Evolutionary conservation across 768 basidiomycete genomes (phyloP).

Genomic region (Tylopilus balloui): DNA sequence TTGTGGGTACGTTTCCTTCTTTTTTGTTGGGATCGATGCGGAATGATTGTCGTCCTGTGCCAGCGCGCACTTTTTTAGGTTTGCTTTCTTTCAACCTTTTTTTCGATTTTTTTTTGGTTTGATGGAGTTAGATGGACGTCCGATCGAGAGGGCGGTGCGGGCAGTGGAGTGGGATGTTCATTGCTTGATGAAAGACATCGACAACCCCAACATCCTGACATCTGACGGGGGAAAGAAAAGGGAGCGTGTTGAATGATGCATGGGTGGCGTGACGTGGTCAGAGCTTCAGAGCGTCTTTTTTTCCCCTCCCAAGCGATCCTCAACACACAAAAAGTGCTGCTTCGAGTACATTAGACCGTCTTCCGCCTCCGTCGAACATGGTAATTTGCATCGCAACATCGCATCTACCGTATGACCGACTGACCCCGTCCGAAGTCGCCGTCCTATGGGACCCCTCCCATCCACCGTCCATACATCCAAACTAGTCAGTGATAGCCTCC

Average conservation of each 20-base stretch:
- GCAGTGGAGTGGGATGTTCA: neutral
- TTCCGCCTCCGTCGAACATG: no score
- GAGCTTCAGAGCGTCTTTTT: neutral
- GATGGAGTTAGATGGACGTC: constrained; percentile 4
- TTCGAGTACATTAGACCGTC: neutral
- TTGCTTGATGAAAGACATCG: neutral
- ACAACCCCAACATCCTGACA: neutral
- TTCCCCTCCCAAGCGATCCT: no score
- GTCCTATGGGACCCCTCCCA: neutral
- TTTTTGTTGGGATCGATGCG: neutral
- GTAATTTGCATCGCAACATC: neutral
- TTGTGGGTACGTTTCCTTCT: neutral
- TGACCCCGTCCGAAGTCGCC: neutral
- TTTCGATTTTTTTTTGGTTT: neutral
- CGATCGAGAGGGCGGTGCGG: neutral
- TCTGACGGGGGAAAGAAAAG: neutral
- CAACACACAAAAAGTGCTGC: no score
- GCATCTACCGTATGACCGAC: neutral
- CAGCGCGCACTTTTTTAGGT: neutral
- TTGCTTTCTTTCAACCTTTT: neutral
- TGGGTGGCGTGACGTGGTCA: neutral
- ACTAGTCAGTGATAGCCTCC: no score
- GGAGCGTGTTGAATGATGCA: no score
- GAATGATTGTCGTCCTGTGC: neutral
- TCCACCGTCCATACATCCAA: no score